Percentiles rank a stretch among this genome's conserved stretches.
These are phyloP conservation scores for Trametes sp. DNA, from an alignment of 1,284 basidiomycete species.

Conservation along the genomic window DNA sequence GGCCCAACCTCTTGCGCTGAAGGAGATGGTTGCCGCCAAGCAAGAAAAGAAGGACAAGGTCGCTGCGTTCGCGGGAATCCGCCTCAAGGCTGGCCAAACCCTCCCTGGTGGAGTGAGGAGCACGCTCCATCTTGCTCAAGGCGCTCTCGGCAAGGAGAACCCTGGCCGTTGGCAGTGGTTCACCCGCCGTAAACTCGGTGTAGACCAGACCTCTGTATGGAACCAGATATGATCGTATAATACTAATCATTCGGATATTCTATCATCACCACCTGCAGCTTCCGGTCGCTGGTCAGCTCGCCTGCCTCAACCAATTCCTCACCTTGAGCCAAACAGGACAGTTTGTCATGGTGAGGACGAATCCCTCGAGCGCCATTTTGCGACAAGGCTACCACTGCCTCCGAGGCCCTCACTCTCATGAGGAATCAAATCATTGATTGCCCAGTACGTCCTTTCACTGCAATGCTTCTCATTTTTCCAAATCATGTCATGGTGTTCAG, in stretches of 20 bases:
- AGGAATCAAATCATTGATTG: no score
- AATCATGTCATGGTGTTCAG: no score
- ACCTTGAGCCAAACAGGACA: background rate
- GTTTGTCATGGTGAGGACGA: no score
- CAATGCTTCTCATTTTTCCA: no score
- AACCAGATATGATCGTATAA: constrained; percentile 36
- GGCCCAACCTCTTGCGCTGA: constrained; percentile 44
- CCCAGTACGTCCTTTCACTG: no score
- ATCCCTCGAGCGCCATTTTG: no score
- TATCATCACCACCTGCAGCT: background rate
- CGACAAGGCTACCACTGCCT: no score
- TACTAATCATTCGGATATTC: constrained; percentile 20
- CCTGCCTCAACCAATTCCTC: background rate
- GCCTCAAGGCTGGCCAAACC: constrained; percentile 45
- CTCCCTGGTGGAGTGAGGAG: constrained; percentile 44
- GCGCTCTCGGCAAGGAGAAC: constrained; percentile 41
- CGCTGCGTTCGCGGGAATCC: constrained; percentile 37
- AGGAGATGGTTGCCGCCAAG: constrained; percentile 35
- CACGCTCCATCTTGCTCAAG: constrained; percentile 43
- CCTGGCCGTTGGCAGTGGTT: constrained; percentile 39
- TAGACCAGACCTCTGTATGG: constrained; percentile 44
- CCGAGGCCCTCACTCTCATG: no score
- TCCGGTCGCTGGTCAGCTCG: background rate
- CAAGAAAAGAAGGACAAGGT: constrained; percentile 32
- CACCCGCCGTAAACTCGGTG: constrained; percentile 44